Evolutionary conservation across 805 yeast genomes (phyloP).

Genomic region (Ogataea trehaloabstinens): DNA sequence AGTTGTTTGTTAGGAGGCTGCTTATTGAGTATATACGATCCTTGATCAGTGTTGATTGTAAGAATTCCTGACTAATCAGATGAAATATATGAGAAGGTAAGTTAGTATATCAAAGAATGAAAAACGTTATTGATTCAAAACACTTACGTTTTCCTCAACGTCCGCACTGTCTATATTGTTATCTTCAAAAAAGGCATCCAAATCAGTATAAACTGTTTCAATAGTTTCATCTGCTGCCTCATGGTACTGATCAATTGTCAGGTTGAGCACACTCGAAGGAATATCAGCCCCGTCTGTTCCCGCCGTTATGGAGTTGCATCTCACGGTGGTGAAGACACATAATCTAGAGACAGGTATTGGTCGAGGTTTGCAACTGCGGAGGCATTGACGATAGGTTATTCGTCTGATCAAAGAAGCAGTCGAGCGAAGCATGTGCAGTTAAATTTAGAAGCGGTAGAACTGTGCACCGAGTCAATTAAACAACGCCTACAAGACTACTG

Average conservation of each 20-base stretch:
- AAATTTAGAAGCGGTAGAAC: no score
- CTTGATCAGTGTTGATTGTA: slow-evolving; percentile 68
- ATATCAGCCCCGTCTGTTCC: slow-evolving; percentile 54
- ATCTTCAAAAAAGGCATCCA: slow-evolving; percentile 66
- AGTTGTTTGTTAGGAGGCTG: slow-evolving; percentile 98
- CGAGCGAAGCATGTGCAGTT: no score
- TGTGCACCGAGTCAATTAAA: no score
- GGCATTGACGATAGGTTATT: neutral
- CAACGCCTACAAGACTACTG: no score
- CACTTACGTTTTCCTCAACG: slow-evolving; percentile 60
- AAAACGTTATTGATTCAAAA: no score
- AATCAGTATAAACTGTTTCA: slow-evolving; percentile 62
- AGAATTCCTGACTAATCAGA: slow-evolving; percentile 60
- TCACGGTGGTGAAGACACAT: no score
- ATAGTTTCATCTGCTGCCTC: slow-evolving; percentile 61
- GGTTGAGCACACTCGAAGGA: slow-evolving; percentile 47
- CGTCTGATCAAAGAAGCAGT: neutral
- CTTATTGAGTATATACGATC: slow-evolving; percentile 89
- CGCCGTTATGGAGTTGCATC: slow-evolving; percentile 28
- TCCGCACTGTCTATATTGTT: slow-evolving; percentile 49
- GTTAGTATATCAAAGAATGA: slow-evolving; percentile 5
- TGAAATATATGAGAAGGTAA: no score
- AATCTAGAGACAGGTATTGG: neutral
- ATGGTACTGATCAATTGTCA: slow-evolving; percentile 59
- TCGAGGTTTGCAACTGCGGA: neutral